Base-by-base conservation (phyloP, 306 rosid genomes). In the Begonia peltatifolia region DNA sequence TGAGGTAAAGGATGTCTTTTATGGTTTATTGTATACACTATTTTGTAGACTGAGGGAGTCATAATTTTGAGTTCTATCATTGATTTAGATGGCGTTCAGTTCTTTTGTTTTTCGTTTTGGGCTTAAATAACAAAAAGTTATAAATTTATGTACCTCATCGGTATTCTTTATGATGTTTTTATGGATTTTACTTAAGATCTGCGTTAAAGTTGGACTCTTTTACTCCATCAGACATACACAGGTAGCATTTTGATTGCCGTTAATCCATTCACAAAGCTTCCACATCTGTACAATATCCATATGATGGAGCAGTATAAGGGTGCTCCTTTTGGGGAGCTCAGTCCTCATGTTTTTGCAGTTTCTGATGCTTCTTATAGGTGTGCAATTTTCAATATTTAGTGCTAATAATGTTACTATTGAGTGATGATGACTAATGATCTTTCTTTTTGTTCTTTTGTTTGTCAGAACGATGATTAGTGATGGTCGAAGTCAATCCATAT, bases 241-340 rank as follows among this genome's bases (percentile, higher is more conserved):
- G 94, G 99, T 61, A 83, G 96, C 76, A 90, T 90, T 66, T 79
- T 90, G 77, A 90, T 90, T 57, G 95, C 95, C 12, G 84, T 90
- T 58, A 90, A 90, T 70, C 99, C 99, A 53, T 90, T 90, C 78
- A 90, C 95, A 12, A 90, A 81, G 83, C 95, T 90, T 75, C 95
- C 88, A 57, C 99, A 90, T 77, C 70, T 90, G 47, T 90, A 90
- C 68, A 66, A 90, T 63, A 67, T 67, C 41, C 93, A 90, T 62
- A 90, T 90, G 99, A 90, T 90, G 99, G 95, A 86, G 71, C 84
- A 74, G 69, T 90, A 90, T 50, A 90, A 75, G 64, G 99, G 99
- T 67, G 88, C 94, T 58, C 95, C 92, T 35, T 75, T 86, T 54
- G 95, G 99, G 50, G 94, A 86, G 73, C 84, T 90, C 55, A 90